Base-by-base conservation (phyloP, 78 protist genomes). In the Capsaspora owczarzaki region DNA sequence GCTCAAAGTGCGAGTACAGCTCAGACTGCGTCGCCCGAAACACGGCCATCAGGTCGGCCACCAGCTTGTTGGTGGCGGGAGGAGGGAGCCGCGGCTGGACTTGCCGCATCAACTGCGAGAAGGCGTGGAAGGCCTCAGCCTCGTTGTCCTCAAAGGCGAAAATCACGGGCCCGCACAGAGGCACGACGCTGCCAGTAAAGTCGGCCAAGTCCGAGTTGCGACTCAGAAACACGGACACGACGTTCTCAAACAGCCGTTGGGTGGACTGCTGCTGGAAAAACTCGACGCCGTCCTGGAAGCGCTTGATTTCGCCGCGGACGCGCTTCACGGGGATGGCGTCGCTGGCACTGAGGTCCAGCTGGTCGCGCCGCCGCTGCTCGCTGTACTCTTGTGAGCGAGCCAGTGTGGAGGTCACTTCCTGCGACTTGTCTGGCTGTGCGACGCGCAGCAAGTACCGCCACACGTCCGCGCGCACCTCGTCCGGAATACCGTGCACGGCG, bases 1-100 rank as follows among this genome's bases (percentile, higher is more conserved):
- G 76, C 82, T 83, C 85, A 29, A 85, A 80, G 41, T 20, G 10
- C 8, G 2, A 8, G 61, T 85, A 82, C 19, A 85, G 81, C 43
- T 81, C 86, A 5, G 89, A 83, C n/a, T 77, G 81, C 27, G 46
- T 37, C 49, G 29, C 33, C 40, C 89, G 63, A 37, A 85, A 80
- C 37, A 82, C 41, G 40, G 69, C 76, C 35, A 42, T 20, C 60
- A 85, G 37, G 10, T 40, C 1, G 4, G 78, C 68, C 3, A 72
- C 37, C 33, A 37, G 5, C n/a, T 51, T n/a, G 37, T 44, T 68
- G 46, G 25, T 0, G 27, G 49, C 51, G 2, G 29, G 40, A 0
- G n/a, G 35, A 0, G 60, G 8, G 44, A 78, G 12, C 4, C 38
- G 27, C 33, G 29, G 22, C 1, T 0, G 37, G 31, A 78, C 22